Conservation (phyloP, 1,284 basidiomycete genomes). For the Rhodotorula sp. region DNA sequence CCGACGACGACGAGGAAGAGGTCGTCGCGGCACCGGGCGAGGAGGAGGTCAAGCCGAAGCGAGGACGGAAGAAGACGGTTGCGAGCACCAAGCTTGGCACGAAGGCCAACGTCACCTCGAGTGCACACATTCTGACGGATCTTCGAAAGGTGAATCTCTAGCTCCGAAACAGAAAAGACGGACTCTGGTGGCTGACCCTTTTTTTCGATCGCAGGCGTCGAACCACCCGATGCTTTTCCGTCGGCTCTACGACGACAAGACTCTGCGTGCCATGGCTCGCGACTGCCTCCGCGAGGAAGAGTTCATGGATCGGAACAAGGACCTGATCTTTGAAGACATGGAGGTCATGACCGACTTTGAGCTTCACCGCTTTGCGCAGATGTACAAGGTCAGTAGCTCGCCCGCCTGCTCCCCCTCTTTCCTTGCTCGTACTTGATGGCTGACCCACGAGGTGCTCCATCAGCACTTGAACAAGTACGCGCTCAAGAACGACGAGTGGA, state of each 20-base stretch:
- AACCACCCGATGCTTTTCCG: slow-evolving; percentile 96
- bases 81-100: slow-evolving; percentile 47
- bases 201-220: slow-evolving; percentile 80
- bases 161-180: background rate
- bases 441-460: slow-evolving; percentile 21
- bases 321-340: slow-evolving; percentile 52
- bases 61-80: slow-evolving; percentile 37
- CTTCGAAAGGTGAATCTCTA: slow-evolving; percentile 60
- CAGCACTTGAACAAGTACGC: slow-evolving; percentile 77
- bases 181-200: slow-evolving; percentile 70
- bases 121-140: slow-evolving; percentile 54
- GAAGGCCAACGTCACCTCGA: slow-evolving; percentile 38
- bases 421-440: background rate
- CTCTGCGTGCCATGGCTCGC: slow-evolving; percentile 70
- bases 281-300: slow-evolving; percentile 86
- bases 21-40: slow-evolving; percentile 44
- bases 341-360: slow-evolving; percentile 92
- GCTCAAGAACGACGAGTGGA: slow-evolving; percentile 71
- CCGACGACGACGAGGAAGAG: slow-evolving; percentile 26
- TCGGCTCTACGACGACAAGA: slow-evolving; percentile 73
- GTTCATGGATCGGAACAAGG: slow-evolving; percentile 73
- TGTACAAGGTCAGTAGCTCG: slow-evolving; percentile 65
- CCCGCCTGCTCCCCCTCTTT: background rate
- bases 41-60: slow-evolving; percentile 48
- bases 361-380: slow-evolving; percentile 72